Evolutionary conservation across 1,139 yeast species (phyloP), one percentile per base, ranked within the genome.

Genomic region (Protomyces arabidopsidicola): DNA sequence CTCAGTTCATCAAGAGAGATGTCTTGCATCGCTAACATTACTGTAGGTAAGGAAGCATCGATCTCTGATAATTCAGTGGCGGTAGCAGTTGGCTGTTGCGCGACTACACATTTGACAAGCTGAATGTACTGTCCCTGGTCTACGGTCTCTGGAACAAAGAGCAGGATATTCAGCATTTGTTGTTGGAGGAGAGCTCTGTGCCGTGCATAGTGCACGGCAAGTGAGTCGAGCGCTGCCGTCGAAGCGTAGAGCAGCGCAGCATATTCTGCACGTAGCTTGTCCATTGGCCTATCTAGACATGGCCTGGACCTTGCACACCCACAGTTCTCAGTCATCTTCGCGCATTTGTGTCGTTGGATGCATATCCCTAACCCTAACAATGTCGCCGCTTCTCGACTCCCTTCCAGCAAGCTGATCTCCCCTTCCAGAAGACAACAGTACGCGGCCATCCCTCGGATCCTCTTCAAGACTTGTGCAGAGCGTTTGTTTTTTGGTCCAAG

Each of bases 71-170:
- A 1, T 9, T 45, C 51, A 22, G 5, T 18, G 16, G 22, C 27
- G 18, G 18, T 12, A 18, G 27, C 5, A n/a, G 34, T 16, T 4
- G 34, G 34, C 9, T 1, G 18, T 34, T 14, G 36, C 3, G 36
- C 36, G 5, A 20, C 24, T 5, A 8, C 48, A 5, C 9, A 16
- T n/a, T 34, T 55, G 22, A 55, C 24, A 24, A 55, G 22, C 16
- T 16, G 10, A 10, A 42, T 22, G 45, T 58, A 58, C 12, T 14
- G 9, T 3, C 3, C 35, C 2, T 51, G 56, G 2, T 24, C 42
- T 10, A 38, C 52, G 22, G 53, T 51, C 35, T 58, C 62, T 12
- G 62, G 62, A 24, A 39, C 52, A 36, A 34, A 52, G 20, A 52
- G 52, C 35, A 58, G 35, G 18, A 58, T 52, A 22, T 52, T 42